Percentiles rank a stretch among this genome's conserved stretches.
phyloP scores from a whole-genome alignment of 1,139 yeast genomes.

The Suhomyces maxii region DNA sequence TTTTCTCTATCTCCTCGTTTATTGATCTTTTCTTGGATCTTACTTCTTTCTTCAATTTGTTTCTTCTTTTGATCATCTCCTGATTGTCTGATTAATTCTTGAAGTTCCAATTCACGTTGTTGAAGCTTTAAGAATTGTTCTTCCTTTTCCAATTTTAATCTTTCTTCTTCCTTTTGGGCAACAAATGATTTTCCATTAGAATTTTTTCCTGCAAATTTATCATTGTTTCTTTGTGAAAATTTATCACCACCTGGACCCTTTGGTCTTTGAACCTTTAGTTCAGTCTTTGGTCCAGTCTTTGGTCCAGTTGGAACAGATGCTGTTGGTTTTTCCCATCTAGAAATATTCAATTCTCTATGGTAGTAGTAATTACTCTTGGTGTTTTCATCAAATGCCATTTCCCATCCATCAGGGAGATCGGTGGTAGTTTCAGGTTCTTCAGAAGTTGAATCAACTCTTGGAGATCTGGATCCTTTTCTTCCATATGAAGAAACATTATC shows the following conservation, averaged over 20 bases:
- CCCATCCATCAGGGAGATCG: constrained; percentile 54
- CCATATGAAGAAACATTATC: constrained; percentile 27
- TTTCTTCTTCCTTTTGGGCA: constrained; percentile 38
- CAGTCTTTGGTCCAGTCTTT: constrained; percentile 5
- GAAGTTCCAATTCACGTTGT: constrained; percentile 37
- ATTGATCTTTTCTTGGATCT: constrained; percentile 13
- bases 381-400: constrained; percentile 45
- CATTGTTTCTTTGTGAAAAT: not conserved
- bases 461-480: constrained; percentile 24
- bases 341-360: constrained; percentile 45
- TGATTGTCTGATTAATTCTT: constrained; percentile 37
- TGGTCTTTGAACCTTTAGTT: not conserved
- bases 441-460: constrained; percentile 7
- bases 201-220: not conserved
- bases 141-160: constrained; percentile 35
- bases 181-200: constrained; percentile 14
- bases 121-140: constrained; percentile 24
- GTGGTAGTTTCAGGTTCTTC: constrained; percentile 4
- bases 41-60: constrained; percentile 13
- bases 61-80: constrained; percentile 19
- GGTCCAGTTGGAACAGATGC: constrained; percentile 29
- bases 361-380: constrained; percentile 52
- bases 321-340: constrained; percentile 63
- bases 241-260: constrained; percentile 1
- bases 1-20: constrained; percentile 6